Percentiles rank a stretch among this genome's conserved stretches.
phyloP scores from a whole-genome alignment of 83 land plant species.

The Picea abies region DNA sequence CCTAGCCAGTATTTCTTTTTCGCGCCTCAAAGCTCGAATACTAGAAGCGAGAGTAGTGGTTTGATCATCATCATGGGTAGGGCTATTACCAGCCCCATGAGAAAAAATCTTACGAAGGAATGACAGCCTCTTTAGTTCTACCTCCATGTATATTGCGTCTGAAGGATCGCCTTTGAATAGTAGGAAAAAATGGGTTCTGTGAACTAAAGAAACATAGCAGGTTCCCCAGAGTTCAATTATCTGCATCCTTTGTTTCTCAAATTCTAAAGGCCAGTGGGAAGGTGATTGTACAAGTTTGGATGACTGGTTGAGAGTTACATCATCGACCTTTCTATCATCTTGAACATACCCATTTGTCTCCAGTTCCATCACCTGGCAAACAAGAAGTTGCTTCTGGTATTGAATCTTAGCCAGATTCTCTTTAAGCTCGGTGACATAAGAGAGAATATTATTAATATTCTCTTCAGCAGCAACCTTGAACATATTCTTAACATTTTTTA shows the following conservation, averaged over 20 bases:
- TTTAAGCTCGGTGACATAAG: slow-evolving; percentile 80
- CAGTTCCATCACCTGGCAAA: slow-evolving; percentile 61
- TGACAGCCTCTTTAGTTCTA: slow-evolving; percentile 79
- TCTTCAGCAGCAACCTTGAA: slow-evolving; percentile 59
- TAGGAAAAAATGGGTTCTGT: slow-evolving; percentile 81
- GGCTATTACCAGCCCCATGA: slow-evolving; percentile 17
- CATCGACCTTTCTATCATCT: slow-evolving; percentile 22
- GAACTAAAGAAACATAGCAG: slow-evolving; percentile 87
- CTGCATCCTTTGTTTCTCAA: slow-evolving; percentile 60
- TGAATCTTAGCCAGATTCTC: slow-evolving; percentile 73
- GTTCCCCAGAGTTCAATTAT: slow-evolving; percentile 81
- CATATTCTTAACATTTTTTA: slow-evolving; percentile 36
- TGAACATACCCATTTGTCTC: slow-evolving; percentile 36
- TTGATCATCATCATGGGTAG: slow-evolving; percentile 29
- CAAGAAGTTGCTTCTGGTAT: slow-evolving; percentile 64
- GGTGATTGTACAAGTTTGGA: slow-evolving; percentile 48
- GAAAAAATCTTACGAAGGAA: slow-evolving; percentile 67
- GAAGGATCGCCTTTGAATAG: slow-evolving; percentile 86
- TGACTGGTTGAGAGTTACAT: slow-evolving; percentile 20
- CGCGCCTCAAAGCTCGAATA: slow-evolving; percentile 64
- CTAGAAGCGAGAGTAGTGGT: slow-evolving; percentile 49
- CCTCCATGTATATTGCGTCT: slow-evolving; percentile 92
- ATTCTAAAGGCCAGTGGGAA: slow-evolving; percentile 53
- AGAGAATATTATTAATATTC: slow-evolving; percentile 63
- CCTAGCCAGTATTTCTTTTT: slow-evolving; percentile 78